Percentiles rank a stretch among this genome's conserved stretches.
Conservation (phyloP, 148 eudicot species). For the Chenopodium suecicum region DNA sequence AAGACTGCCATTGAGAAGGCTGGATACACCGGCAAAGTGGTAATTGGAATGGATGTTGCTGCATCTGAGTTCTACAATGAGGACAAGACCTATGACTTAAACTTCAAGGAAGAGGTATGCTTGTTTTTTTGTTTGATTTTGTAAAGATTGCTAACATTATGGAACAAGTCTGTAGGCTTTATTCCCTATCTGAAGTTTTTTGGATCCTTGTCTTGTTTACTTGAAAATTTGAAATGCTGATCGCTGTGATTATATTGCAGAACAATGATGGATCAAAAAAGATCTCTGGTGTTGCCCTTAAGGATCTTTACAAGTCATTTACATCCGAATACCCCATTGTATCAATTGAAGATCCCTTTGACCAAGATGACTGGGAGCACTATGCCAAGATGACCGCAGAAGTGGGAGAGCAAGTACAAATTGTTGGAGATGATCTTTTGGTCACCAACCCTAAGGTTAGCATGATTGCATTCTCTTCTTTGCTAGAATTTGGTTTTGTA, state of each 20-base stretch:
- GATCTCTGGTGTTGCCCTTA: conserved; percentile 84
- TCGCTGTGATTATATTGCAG: conserved; percentile 40
- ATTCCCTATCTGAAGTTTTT: too few species aligned
- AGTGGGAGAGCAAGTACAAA: conserved; percentile 72
- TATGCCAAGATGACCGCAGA: conserved; percentile 77
- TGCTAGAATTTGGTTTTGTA: not conserved
- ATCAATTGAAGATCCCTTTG: conserved; percentile 96
- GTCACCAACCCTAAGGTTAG: conserved; percentile 97
- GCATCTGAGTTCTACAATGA: conserved; percentile 89
- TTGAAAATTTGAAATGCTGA: not conserved
- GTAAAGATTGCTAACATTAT: not conserved
- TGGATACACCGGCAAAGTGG: conserved; percentile 92
- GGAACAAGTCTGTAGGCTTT: not conserved
- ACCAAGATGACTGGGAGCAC: conserved; percentile 98
- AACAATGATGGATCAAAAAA: conserved; percentile 78
- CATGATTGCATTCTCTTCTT: not conserved
- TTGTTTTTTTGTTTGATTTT: not conserved
- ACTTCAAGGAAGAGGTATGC: conserved; percentile 95
- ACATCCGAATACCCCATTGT: conserved; percentile 81
- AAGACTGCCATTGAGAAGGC: conserved; percentile 95
- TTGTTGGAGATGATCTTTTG: conserved; percentile 96
- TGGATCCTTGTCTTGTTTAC: not conserved
- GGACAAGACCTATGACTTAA: conserved; percentile 89
- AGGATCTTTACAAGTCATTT: conserved; percentile 93
- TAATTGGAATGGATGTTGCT: conserved; percentile 99